A percentile compares a stretch with the other conserved stretches of the same genome.
Conservation (phyloP, 495 filamentous ascomycete species). For the Tetracladium setigerum region DNA sequence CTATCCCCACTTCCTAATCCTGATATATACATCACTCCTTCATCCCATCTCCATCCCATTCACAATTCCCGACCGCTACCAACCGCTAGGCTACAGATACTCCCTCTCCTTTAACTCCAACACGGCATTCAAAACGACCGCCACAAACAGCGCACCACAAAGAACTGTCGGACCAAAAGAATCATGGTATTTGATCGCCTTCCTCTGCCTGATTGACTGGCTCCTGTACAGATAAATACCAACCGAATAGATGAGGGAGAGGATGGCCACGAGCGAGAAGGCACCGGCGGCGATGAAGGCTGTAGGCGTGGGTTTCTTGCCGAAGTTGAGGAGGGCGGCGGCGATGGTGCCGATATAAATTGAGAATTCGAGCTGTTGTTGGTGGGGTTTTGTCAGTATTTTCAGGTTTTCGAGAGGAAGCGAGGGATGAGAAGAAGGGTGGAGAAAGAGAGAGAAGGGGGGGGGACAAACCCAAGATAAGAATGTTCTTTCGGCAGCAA, state of each 20-base stretch:
- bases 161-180: constrained; percentile 76
- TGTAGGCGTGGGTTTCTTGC: constrained; percentile 33
- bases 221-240: constrained; percentile 83
- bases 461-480: constrained; percentile 66
- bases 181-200: constrained; percentile 85
- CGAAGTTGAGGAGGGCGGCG: constrained; percentile 85
- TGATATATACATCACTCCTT: too few relatives aligned
- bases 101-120: constrained; percentile 36
- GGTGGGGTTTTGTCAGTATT: constrained; percentile 9
- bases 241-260: constrained; percentile 70
- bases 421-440: too few relatives aligned
- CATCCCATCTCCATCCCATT: too few relatives aligned
- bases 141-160: constrained; percentile 62
- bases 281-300: constrained; percentile 61
- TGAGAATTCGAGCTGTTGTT: constrained; percentile 72
- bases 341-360: constrained; percentile 92
- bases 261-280: constrained; percentile 74
- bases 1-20: too few relatives aligned
- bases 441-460: background rate
- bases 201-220: constrained; percentile 69
- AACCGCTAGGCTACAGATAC: too few relatives aligned
- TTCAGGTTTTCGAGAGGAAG: background rate
- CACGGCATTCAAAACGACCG: constrained; percentile 72
- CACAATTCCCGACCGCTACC: too few relatives aligned
- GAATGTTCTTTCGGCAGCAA: constrained; percentile 93